These are phyloP conservation scores for Pseudevernia furfuracea DNA, from an alignment of 495 filamentous ascomycete genomes.

Conservation along the genomic window DNA sequence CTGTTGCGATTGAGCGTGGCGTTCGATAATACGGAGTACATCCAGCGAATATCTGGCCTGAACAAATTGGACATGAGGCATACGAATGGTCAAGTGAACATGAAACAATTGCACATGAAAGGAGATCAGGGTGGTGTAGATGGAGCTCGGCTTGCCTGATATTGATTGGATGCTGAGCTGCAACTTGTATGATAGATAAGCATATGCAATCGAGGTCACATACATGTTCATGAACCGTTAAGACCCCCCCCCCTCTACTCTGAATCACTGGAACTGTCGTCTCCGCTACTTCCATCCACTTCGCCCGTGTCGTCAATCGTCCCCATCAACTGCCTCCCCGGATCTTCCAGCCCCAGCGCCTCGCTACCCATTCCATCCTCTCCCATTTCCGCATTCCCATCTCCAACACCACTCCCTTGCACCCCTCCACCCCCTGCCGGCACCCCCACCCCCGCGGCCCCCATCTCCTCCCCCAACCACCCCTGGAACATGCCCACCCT, in stretches of 20 bases:
- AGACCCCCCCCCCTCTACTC: neutral
- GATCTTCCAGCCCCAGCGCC: neutral
- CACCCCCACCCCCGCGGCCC: neutral
- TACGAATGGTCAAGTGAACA: neutral
- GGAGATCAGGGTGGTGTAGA: neutral
- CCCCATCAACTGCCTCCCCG: neutral
- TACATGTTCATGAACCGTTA: neutral
- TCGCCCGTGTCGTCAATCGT: neutral
- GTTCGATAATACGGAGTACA: neutral
- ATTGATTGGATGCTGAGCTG: neutral
- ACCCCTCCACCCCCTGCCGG: neutral
- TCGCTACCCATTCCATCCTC: neutral
- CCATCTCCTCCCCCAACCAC: constrained; percentile 45
- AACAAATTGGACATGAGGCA: neutral
- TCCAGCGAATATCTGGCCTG: neutral
- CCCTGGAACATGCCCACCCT: constrained; percentile 47
- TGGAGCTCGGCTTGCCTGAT: neutral
- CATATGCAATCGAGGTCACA: neutral
- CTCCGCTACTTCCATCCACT: neutral
- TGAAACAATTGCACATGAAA: neutral
- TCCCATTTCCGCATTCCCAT: neutral
- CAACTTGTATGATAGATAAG: neutral
- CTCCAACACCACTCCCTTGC: fast-evolving
- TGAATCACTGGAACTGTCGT: neutral
- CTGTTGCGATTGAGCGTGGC: neutral